Base-by-base conservation (phyloP, 1,284 basidiomycete species). In the Pseudozyma tsukubaensis region DNA sequence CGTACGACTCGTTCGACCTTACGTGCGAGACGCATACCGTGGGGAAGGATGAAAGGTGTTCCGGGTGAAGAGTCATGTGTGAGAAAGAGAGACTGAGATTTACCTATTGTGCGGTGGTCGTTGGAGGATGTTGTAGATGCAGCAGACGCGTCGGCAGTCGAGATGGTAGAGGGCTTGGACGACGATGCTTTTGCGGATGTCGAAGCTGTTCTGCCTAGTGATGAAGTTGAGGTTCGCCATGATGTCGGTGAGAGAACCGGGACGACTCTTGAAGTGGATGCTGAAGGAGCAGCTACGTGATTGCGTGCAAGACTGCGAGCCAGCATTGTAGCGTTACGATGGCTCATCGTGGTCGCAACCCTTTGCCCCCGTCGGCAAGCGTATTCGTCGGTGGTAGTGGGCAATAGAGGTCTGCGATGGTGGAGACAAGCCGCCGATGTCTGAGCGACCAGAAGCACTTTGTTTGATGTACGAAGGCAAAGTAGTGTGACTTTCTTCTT, bases 41-140 rank as follows among this genome's bases (percentile, higher is more conserved):
- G 77, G 13, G 81, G 80, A 16, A 83, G 68, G 50, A 84, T 75
- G 67, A 83, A 84, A 2, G 82, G 80, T n/a, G 80, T 83, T 19
- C 82, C 82, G 0, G 83, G 81, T 9, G 80, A 82, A 8, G 80
- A 68, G 16, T 81, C 80, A 52, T 84, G 80, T 12, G 80, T 80
- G 53, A 84, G 75, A 32, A 84, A 84, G 40, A 84, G 76, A 1
- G 61, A 54, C 49, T 83, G 82, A 1, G 73, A 48, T 40, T 69
- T 69, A 13, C 82, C 82, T 13, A 83, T 71, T 1, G 63, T 47
- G 16, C 79, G 59, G 34, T 83, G 82, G 53, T 83, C 81, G 29
- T 70, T 66, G 19, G 63, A 14, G 13, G 12, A 9, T 12, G 47
- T 32, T 14, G 34, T 7, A 4, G 47, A 3, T 29, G 24, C 6